These are phyloP conservation scores for Quercus mongolica DNA, from an alignment of 306 rosid species.

Conservation along the genomic window DNA sequence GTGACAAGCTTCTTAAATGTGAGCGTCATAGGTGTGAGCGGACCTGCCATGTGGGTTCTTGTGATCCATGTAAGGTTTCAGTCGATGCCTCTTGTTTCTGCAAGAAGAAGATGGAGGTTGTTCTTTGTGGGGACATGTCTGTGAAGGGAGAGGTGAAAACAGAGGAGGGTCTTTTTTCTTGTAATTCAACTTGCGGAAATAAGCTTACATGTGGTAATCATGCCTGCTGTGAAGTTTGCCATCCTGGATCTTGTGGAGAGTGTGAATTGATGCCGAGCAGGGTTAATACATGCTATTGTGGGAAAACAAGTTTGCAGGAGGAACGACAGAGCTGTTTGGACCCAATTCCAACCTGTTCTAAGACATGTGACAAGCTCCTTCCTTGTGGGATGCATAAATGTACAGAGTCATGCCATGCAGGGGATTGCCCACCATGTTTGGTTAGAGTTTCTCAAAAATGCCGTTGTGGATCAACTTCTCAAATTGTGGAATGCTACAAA, in stretches of 20 bases:
- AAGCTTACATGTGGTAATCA: slow-evolving; percentile 74
- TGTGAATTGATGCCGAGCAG: slow-evolving; percentile 65
- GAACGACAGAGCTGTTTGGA: slow-evolving; percentile 75
- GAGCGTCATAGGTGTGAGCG: slow-evolving; percentile 67
- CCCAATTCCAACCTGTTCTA: slow-evolving; percentile 77
- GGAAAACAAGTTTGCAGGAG: slow-evolving; percentile 71
- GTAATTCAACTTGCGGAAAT: slow-evolving; percentile 62
- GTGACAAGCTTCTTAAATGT: slow-evolving; percentile 78
- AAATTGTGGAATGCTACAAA: slow-evolving; percentile 70
- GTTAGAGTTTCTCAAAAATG: slow-evolving; percentile 73
- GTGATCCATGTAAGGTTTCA: slow-evolving; percentile 69
- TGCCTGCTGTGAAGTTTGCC: slow-evolving; percentile 60
- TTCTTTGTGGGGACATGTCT: slow-evolving; percentile 74
- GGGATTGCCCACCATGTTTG: slow-evolving; percentile 77
- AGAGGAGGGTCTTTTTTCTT: slow-evolving; percentile 70
- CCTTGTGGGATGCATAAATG: slow-evolving; percentile 64
- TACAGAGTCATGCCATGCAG: slow-evolving; percentile 65
- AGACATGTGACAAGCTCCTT: slow-evolving; percentile 59
- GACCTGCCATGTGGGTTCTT: slow-evolving; percentile 77
- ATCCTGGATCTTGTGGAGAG: slow-evolving; percentile 73
- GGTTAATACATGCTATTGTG: slow-evolving; percentile 73
- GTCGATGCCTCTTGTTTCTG: slow-evolving; percentile 80
- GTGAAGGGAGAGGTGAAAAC: slow-evolving; percentile 68
- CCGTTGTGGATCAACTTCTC: slow-evolving; percentile 70
- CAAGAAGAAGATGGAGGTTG: slow-evolving; percentile 45